phyloP scores from a whole-genome alignment of 2,329 filamentous ascomycete species.

The Penicillium freii region DNA sequence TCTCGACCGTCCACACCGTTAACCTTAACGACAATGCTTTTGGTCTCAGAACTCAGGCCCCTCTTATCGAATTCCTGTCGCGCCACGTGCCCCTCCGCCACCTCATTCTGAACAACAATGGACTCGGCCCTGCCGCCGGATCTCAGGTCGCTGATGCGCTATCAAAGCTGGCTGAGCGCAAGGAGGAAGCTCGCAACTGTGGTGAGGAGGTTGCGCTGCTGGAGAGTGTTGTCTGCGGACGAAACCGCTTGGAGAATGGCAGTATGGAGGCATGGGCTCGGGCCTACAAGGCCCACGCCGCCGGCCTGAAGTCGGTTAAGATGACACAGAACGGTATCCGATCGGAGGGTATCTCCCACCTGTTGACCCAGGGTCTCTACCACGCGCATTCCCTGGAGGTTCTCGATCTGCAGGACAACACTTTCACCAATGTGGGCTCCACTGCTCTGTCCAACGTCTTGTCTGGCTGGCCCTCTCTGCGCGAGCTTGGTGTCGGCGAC shows the following conservation, averaged over 20 bases:
- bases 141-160: constrained; percentile 86
- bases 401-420: constrained; percentile 95
- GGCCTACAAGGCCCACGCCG: constrained; percentile 74
- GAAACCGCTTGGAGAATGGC: constrained; percentile 92
- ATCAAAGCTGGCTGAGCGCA: constrained; percentile 76
- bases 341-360: constrained; percentile 81
- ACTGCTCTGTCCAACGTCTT: constrained; percentile 74
- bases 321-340: constrained; percentile 99
- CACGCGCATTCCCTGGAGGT: constrained; percentile 68
- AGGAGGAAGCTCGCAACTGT: constrained; percentile 62
- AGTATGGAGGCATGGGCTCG: constrained; percentile 95
- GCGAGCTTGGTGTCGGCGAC: constrained; percentile 85
- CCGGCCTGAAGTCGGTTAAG: constrained; percentile 78
- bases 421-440: constrained; percentile 80
- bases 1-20: constrained; percentile 82
- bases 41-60: constrained; percentile 89
- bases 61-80: constrained; percentile 86
- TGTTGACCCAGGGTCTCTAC: constrained; percentile 75
- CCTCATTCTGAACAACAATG: constrained; percentile 97
- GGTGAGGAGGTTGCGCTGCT: constrained; percentile 75
- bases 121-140: constrained; percentile 86
- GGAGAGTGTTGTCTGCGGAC: constrained; percentile 95
- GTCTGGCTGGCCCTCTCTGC: constrained; percentile 69
- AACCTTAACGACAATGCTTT: constrained; percentile 99
- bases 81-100: constrained; percentile 87